phyloP scores from a whole-genome alignment of 257 asterid genomes.

The Fraxinus quadrangulata region DNA sequence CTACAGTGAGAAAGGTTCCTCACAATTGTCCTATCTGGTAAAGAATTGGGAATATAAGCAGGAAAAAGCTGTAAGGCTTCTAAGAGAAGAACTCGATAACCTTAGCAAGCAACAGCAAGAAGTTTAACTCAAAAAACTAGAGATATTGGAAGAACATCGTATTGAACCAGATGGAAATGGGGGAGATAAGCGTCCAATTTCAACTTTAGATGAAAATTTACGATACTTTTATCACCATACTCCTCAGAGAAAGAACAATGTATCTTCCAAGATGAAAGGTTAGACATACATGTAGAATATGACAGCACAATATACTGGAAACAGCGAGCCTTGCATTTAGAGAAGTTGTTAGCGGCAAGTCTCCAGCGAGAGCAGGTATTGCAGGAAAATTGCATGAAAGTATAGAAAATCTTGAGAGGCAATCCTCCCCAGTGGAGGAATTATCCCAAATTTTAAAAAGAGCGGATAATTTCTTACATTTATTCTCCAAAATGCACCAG shows the following conservation, averaged over 20 bases:
- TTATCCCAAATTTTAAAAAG: constrained; percentile 67
- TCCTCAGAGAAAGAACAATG: constrained; percentile 55
- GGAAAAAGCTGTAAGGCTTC: constrained; percentile 72
- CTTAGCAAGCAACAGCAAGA: constrained; percentile 80
- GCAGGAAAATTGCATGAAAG: constrained; percentile 73
- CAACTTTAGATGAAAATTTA: constrained; percentile 70
- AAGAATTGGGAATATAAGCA: constrained; percentile 86
- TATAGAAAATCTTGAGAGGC: constrained; percentile 75
- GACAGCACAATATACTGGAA: constrained; percentile 72
- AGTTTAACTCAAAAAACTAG: constrained; percentile 81
- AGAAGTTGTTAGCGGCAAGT: constrained; percentile 70
- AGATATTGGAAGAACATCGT: constrained; percentile 77
- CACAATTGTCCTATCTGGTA: constrained; percentile 72
- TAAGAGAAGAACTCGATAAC: constrained; percentile 76
- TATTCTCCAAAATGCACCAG: constrained; percentile 89
- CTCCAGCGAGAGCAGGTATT: constrained; percentile 52
- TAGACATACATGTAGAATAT: constrained; percentile 66
- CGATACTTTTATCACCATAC: constrained; percentile 52
- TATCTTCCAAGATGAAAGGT: constrained; percentile 40
- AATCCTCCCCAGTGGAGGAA: constrained; percentile 84
- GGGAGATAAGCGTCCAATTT: constrained; percentile 74
- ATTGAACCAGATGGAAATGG: constrained; percentile 73
- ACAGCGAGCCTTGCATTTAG: constrained; percentile 59
- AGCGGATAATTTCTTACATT: constrained; percentile 87
- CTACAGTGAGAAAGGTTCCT: constrained; percentile 76